These are phyloP conservation scores for Eucalyptus brandiana DNA, from an alignment of 345 rosid genomes.

Conservation along the genomic window DNA sequence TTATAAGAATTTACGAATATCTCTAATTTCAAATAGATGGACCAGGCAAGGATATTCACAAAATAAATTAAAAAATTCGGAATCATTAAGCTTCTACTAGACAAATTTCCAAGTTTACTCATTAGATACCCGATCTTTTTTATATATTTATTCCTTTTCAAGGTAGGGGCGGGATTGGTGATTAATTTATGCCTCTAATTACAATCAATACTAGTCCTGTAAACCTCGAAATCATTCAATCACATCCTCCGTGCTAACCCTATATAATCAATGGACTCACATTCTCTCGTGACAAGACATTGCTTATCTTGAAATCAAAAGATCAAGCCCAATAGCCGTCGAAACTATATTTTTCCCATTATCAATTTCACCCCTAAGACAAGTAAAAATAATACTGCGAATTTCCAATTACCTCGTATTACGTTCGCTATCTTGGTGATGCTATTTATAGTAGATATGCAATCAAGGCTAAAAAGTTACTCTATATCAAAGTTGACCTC, in stretches of 20 bases:
- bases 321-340: fast-evolving
- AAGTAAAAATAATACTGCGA: fast-evolving
- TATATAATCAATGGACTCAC: fast-evolving
- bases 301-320: fast-evolving
- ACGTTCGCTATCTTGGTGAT: background rate
- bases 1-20: background rate
- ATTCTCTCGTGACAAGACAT: fast-evolving
- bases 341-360: fast-evolving
- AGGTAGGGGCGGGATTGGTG: background rate
- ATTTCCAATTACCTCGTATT: fast-evolving
- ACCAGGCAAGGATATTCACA: background rate
- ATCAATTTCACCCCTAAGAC: fast-evolving
- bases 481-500: background rate
- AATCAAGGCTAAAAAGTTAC: too few relatives aligned
- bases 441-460: fast-evolving
- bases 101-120: background rate
- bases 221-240: background rate
- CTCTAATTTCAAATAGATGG: background rate
- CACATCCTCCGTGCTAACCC: background rate
- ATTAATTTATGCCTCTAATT: background rate
- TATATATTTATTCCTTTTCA: background rate
- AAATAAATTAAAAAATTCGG: background rate
- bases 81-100: background rate
- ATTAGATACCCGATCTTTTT: background rate
- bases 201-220: fast-evolving